Conservation (phyloP, 202 grass and related monocot genomes). For the Bolboschoenoplectus hybrid region DNA sequence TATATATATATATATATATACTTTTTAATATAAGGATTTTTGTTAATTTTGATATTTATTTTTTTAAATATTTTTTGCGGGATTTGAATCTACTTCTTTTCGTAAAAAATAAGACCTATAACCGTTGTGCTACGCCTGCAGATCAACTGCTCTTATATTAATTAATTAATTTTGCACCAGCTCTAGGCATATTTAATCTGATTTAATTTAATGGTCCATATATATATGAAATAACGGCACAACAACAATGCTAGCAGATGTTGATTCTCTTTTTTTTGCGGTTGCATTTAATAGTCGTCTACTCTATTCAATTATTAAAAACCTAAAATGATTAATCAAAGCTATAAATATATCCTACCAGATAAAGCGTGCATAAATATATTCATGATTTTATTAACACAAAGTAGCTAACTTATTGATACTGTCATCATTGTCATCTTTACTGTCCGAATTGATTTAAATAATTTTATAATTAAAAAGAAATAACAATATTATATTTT, state of each 20-base stretch:
- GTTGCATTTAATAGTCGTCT: not conserved
- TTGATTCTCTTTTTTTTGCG: not conserved
- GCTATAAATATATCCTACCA: not conserved
- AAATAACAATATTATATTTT: not conserved
- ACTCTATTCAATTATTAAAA: constrained; percentile 8
- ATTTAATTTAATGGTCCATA: not conserved
- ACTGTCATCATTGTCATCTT: not conserved
- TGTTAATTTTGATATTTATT: no score
- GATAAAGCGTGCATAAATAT: not conserved
- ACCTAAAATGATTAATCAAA: not conserved
- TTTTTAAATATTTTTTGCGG: no score
- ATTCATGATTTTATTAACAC: not conserved
- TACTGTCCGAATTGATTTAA: not conserved
- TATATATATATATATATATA: no score
- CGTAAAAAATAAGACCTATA: no score
- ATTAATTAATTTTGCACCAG: no score
- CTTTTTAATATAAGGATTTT: no score
- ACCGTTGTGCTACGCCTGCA: no score
- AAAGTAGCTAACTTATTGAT: not conserved
- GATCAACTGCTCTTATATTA: no score
- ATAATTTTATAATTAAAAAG: not conserved
- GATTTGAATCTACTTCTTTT: no score
- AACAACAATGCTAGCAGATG: not conserved
- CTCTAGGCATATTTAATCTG: not conserved
- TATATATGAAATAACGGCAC: not conserved